Evolutionary conservation across 2,329 filamentous ascomycete species (phyloP), one percentile per base, ranked within the genome.

Genomic region (Exophiala calicioides): DNA sequence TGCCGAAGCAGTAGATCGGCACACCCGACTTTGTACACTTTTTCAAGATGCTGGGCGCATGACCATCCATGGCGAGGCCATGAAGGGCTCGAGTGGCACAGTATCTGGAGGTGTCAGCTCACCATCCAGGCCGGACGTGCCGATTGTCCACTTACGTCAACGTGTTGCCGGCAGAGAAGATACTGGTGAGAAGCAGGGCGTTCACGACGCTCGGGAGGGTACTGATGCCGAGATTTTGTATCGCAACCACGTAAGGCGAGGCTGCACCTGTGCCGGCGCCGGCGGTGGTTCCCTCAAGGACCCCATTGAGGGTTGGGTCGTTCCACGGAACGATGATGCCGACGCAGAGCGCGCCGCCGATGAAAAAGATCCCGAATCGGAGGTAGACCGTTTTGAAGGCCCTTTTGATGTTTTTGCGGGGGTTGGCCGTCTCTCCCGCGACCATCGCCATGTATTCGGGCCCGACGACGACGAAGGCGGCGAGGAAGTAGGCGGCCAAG

Each of bases 351-450:
- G 84, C 80, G 1, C 85, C 85, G 1, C 85, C 74, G 31, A 86
- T 76, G 67, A 88, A 89, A 65, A 90, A 90, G 12, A 79, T 68
- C 0, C 83, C 82, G 21, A 90, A 71, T n/a, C 86, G 82, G 68
- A 85, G 88, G 62, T 88, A 87, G 2, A 88, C 84, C 43, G 84
- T 80, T 47, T 85, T 84, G 66, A 82, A 88, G 2, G 86, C 86
- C 18, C 78, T 79, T 1, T 83, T 84, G 68, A 90, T 81, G 16
- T 83, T 75, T n/a, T 68, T 70, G 4, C 83, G 78, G 0, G 84
- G 84, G 52, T 85, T 83, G 58, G 84, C 78, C 1, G 84, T 78
- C 62, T 88, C 84, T 7, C 78, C 83, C 2, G 84, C 82, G 3
- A 73, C 70, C 73, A 75, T 74, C 8, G 68, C 62, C 56, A 85